phyloP scores from a whole-genome alignment of 805 yeast genomes.

The Debaryomyces prosopidis region DNA sequence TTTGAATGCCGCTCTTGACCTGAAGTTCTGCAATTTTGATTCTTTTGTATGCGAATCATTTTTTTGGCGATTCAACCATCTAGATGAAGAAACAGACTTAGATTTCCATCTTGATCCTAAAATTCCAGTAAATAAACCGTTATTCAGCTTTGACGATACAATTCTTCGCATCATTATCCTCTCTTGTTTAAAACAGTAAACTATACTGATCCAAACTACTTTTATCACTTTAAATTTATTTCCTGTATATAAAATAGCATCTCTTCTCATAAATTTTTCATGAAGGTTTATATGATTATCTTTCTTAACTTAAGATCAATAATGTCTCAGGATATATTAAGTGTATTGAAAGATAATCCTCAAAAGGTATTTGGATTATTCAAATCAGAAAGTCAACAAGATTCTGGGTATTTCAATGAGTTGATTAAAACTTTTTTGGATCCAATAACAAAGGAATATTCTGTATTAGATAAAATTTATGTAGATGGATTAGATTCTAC shows the following conservation, averaged over 20 bases:
- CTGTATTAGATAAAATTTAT: conserved; percentile 78
- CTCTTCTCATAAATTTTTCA: conserved; percentile 8
- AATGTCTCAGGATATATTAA: conserved; percentile 23
- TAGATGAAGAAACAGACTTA: conserved; percentile 51
- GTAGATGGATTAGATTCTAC: conserved; percentile 85
- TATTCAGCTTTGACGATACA: no score
- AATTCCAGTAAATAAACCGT: no score
- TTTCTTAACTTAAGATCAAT: not conserved
- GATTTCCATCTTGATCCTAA: conserved; percentile 1
- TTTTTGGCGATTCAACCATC: conserved; percentile 76
- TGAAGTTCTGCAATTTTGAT: conserved; percentile 61
- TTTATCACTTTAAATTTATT: no score
- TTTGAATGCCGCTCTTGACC: conserved; percentile 92
- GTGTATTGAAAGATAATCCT: conserved; percentile 21
- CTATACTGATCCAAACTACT: no score
- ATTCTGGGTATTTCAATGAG: conserved; percentile 22
- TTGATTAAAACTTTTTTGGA: conserved; percentile 55
- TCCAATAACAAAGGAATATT: conserved; percentile 51
- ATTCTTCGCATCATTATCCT: no score
- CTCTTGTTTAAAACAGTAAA: no score
- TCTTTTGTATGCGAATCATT: conserved; percentile 65
- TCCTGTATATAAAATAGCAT: conserved; percentile 6
- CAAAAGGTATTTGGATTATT: conserved; percentile 23
- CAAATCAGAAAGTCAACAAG: conserved; percentile 9
- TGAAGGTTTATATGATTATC: not conserved